phyloP scores from a whole-genome alignment of 352 stramenopile species.

The Blastocystis hominis region DNA sequence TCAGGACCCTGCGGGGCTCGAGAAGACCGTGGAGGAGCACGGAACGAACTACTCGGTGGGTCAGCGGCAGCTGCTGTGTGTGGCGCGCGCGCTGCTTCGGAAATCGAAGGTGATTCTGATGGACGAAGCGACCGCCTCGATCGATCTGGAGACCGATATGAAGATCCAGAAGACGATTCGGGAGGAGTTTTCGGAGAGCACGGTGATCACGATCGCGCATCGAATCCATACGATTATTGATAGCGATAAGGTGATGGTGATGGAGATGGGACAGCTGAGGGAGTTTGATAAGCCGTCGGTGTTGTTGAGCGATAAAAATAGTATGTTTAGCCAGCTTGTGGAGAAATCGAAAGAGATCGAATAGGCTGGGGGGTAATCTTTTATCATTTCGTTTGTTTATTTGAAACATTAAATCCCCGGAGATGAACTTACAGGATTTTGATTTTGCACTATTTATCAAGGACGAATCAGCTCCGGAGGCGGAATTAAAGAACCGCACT shows the following conservation, averaged over 20 bases:
- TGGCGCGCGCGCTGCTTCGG: slow-evolving; percentile 80
- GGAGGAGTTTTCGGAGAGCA: slow-evolving; percentile 64
- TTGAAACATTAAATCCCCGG: slow-evolving; percentile 68
- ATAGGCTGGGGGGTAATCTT: slow-evolving; percentile 69
- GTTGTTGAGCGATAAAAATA: slow-evolving; percentile 69
- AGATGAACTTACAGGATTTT: slow-evolving; percentile 18
- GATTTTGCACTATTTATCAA: slow-evolving; percentile 16
- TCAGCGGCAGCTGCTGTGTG: slow-evolving; percentile 86
- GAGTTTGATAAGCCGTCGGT: slow-evolving; percentile 82
- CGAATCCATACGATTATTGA: slow-evolving; percentile 92
- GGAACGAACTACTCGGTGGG: slow-evolving; percentile 86
- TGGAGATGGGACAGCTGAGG: slow-evolving; percentile 79
- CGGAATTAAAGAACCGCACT: background rate
- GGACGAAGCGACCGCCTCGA: slow-evolving; percentile 88
- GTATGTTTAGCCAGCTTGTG: slow-evolving; percentile 69
- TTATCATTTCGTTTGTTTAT: slow-evolving; percentile 77
- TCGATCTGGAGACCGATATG: slow-evolving; percentile 76
- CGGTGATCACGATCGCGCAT: slow-evolving; percentile 73
- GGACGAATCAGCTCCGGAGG: background rate
- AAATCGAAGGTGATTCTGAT: slow-evolving; percentile 87
- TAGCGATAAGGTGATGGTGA: slow-evolving; percentile 83
- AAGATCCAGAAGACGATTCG: slow-evolving; percentile 80
- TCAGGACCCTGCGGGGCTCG: slow-evolving; percentile 65
- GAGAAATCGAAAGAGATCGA: slow-evolving; percentile 58
- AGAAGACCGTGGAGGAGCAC: slow-evolving; percentile 76